Evolutionary conservation across 768 basidiomycete genomes (phyloP).

Genomic region (Astraeus odoratus): DNA sequence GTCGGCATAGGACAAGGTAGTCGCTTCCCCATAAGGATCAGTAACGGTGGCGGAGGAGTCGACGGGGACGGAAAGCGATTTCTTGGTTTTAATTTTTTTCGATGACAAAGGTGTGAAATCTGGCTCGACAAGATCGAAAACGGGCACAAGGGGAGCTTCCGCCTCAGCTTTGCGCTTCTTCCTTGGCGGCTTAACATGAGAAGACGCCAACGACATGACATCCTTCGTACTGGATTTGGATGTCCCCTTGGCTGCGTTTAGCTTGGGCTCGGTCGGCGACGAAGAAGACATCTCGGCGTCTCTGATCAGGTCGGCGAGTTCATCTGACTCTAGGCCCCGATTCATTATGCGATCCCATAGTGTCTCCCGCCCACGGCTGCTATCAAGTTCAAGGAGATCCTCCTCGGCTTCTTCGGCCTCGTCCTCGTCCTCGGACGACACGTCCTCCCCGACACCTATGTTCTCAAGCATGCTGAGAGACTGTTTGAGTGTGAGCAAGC

Average conservation of each 20-base stretch:
- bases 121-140: slow-evolving; percentile 80
- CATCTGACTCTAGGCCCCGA: slow-evolving; percentile 34
- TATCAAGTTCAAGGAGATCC: slow-evolving; percentile 10
- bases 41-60: slow-evolving; percentile 8
- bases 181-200: slow-evolving; percentile 37
- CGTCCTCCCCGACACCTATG: slow-evolving; percentile 62
- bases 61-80: slow-evolving; percentile 3
- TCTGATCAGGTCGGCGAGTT: slow-evolving; percentile 51
- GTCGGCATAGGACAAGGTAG: slow-evolving; percentile 61
- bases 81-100: slow-evolving; percentile 17
- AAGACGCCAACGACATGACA: not conserved
- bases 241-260: slow-evolving; percentile 4
- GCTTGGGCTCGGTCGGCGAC: slow-evolving; percentile 8
- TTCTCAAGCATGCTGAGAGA: slow-evolving; percentile 76
- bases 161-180: slow-evolving; percentile 51
- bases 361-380: slow-evolving; percentile 27
- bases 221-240: slow-evolving; percentile 12
- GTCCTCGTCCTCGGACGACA: slow-evolving; percentile 40
- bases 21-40: slow-evolving; percentile 66
- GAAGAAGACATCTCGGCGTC: slow-evolving; percentile 33
- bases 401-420: slow-evolving; percentile 36
- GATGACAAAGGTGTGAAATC: slow-evolving; percentile 40
- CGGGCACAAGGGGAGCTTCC: slow-evolving; percentile 24
- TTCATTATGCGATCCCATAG: slow-evolving; percentile 37
- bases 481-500: slow-evolving; percentile 79